These are phyloP conservation scores for Monosporascus sp. DNA, from an alignment of 2,329 filamentous ascomycete genomes.

Conservation along the genomic window DNA sequence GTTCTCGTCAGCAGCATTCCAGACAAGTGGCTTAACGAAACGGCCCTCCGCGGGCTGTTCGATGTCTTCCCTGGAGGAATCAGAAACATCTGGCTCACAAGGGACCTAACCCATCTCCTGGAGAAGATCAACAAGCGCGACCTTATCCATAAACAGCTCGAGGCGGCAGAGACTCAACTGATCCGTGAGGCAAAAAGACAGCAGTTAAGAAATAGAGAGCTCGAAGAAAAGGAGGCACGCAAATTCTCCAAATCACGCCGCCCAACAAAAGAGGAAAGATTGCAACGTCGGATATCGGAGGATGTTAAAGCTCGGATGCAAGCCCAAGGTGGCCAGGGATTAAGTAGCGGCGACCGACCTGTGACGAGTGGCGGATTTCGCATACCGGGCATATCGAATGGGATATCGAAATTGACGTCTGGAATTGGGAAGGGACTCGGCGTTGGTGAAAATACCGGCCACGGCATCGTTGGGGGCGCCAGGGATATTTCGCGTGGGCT, in stretches of 20 bases:
- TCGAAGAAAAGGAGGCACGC: constrained; percentile 60
- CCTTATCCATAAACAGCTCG: constrained; percentile 64
- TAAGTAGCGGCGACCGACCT: constrained; percentile 47
- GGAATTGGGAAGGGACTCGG: constrained; percentile 42
- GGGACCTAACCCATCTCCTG: constrained; percentile 75
- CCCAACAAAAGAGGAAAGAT: constrained; percentile 45
- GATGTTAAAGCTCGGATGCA: constrained; percentile 45
- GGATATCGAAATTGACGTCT: constrained; percentile 41
- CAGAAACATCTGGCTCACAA: constrained; percentile 93
- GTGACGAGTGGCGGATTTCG: constrained; percentile 31
- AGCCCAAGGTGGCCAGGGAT: constrained; percentile 44
- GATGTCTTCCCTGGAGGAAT: constrained; percentile 96
- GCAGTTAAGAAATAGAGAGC: constrained; percentile 62
- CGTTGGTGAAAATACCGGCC: constrained; percentile 36
- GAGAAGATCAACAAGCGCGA: constrained; percentile 78
- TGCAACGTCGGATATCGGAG: constrained; percentile 39
- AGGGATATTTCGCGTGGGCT: constrained; percentile 45
- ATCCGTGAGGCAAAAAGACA: constrained; percentile 75
- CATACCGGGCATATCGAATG: constrained; percentile 28
- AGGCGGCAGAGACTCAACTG: constrained; percentile 77
- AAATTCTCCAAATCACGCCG: constrained; percentile 43
- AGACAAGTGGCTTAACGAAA: constrained; percentile 78
- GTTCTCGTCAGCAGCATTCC: constrained; percentile 91
- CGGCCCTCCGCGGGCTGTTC: constrained; percentile 77
- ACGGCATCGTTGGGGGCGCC: constrained; percentile 37